Base-by-base conservation (phyloP, 164 flowering plant species). In the Euptelea pleiosperma region DNA sequence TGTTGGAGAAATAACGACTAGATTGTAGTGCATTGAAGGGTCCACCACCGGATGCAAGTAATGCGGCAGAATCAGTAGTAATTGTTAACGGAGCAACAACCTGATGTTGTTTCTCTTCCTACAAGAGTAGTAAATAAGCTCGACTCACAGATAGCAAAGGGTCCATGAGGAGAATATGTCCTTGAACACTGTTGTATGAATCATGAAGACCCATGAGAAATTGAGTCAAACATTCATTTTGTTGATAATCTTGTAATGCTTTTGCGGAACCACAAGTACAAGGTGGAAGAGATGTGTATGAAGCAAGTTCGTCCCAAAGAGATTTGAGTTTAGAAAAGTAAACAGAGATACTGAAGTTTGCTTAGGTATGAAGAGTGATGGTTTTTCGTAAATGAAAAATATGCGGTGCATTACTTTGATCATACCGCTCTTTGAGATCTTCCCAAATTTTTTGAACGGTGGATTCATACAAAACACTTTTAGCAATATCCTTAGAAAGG, bases 151-250 rank as follows among this genome's bases (percentile, higher is more conserved):
- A 12, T 8, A 30, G 58, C 7, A 54, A 18, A 19, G 29, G 58
- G 3, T 54, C 29, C 58, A 54, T 54, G 18, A 54, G 30, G 12
- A 35, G 44, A 39, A 54, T 54, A 2, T 37, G 42, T 2, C 44
- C 16, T 4, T 31, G 8, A 10, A 37, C n/a, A 21, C 29, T 8
- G 10, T 8, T n/a, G 14, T 19, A 54, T 0, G 58, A 35, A 5
- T 54, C 58, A 21, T 54, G 21, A 1, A 54, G 28, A 14, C 58
- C 58, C 45, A 35, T 54, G 16, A 54, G 44, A 37, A 54, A 54
- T 22, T 54, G 58, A n/a, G n/a, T n/a, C n/a, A n/a, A n/a, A n/a
- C n/a, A n/a, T n/a, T n/a, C n/a, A n/a, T n/a, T n/a, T n/a, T 28
- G 22, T 52, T 15, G 22, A 33, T 52, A 31, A 2, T 25, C 22